Conservation (phyloP, 768 basidiomycete species). For the Podaxis rugospora region DNA sequence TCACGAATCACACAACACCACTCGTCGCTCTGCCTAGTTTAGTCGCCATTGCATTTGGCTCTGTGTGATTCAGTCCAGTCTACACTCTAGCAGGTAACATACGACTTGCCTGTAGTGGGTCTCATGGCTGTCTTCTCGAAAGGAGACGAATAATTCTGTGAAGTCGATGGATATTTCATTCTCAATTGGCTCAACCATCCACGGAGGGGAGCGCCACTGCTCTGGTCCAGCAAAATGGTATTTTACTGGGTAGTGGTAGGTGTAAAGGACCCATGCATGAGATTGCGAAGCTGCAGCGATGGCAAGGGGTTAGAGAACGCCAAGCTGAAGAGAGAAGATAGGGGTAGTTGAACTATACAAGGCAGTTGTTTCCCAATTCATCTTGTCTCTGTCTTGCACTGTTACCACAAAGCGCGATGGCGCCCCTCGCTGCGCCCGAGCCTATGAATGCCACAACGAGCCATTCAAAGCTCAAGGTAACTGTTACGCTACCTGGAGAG, state of each 20-base stretch:
- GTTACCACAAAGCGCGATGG: background rate
- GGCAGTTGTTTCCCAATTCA: background rate
- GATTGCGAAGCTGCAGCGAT: conserved; percentile 86
- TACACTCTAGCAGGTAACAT: too few relatives aligned
- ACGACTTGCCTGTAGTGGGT: too few relatives aligned
- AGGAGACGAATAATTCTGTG: conserved; percentile 99
- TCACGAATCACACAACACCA: too few relatives aligned
- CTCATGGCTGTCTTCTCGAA: conserved; percentile 72
- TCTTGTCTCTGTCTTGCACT: background rate
- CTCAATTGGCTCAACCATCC: conserved; percentile 87
- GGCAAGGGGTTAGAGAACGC: conserved; percentile 99
- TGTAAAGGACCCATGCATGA: conserved; percentile 93
- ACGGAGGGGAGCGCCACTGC: background rate
- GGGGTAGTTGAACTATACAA: background rate
- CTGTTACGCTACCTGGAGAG: conserved; percentile 53
- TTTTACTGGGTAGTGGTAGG: conserved; percentile 52
- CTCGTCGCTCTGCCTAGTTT: too few relatives aligned
- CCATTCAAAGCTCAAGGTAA: conserved; percentile 75
- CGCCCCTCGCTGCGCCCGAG: conserved; percentile 26
- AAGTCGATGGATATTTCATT: conserved; percentile 99
- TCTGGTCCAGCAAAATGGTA: background rate
- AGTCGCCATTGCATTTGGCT: too few relatives aligned
- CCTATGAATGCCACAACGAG: conserved; percentile 82
- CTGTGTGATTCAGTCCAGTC: too few relatives aligned
- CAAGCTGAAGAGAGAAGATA: background rate